Evolutionary conservation across 768 basidiomycete genomes (phyloP).

Genomic region (Tulasnella sp.): DNA sequence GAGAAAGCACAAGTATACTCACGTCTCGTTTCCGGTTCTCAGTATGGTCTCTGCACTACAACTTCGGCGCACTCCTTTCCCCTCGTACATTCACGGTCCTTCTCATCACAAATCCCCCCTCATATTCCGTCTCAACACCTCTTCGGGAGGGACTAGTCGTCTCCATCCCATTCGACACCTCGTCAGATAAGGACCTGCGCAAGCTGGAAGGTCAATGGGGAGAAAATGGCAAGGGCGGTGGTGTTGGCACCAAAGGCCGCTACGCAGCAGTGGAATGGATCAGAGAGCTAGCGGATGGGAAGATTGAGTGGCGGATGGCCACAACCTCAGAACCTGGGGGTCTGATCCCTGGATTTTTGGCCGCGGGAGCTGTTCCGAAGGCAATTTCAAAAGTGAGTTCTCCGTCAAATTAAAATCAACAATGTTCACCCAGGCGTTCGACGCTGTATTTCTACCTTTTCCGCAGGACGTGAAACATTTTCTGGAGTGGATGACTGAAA

Average conservation of each 20-base stretch:
- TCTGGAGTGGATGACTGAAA: background rate
- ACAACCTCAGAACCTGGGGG: conserved; percentile 6
- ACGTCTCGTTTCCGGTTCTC: background rate
- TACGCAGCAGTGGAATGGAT: conserved; percentile 5
- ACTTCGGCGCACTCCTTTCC: background rate
- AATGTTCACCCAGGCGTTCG: background rate
- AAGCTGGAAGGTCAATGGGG: background rate
- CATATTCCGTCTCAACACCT: background rate
- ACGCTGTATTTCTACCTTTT: too few species aligned
- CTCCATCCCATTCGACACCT: conserved; percentile 6
- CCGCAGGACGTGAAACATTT: conserved; percentile 5
- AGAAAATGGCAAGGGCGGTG: too few species aligned
- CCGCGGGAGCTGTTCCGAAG: background rate
- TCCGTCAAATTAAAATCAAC: background rate
- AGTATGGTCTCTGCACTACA: conserved; percentile 13
- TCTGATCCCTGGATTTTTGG: conserved; percentile 4
- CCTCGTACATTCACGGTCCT: conserved; percentile 10
- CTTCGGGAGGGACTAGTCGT: conserved; percentile 1
- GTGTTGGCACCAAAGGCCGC: background rate
- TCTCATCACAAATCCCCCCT: background rate
- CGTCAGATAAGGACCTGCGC: background rate
- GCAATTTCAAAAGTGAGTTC: conserved; percentile 6
- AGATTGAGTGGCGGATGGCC: conserved; percentile 16
- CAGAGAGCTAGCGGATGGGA: background rate
- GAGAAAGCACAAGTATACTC: background rate